These are phyloP conservation scores for Bacidia gigantensis DNA, from an alignment of 495 filamentous ascomycete species.

Conservation along the genomic window DNA sequence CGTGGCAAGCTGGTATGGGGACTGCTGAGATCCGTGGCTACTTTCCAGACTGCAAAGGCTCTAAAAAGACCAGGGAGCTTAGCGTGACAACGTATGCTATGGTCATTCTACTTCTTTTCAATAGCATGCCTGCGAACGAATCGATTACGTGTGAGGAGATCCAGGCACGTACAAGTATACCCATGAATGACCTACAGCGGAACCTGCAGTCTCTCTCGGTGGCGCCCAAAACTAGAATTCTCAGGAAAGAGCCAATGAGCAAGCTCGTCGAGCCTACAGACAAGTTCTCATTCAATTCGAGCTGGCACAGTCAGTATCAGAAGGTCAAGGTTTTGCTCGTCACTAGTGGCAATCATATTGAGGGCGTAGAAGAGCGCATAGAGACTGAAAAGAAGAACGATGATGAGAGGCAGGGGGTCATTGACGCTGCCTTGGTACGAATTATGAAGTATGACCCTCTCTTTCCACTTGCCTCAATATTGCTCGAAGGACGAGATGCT, in stretches of 20 bases:
- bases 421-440: constrained; percentile 83
- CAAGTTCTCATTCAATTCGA: constrained; percentile 69
- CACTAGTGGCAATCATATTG: constrained; percentile 59
- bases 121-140: constrained; percentile 51
- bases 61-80: constrained; percentile 66
- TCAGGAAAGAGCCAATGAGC: constrained; percentile 71
- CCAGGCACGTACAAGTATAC: constrained; percentile 70
- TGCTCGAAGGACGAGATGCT: background rate
- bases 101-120: constrained; percentile 82
- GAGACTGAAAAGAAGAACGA: constrained; percentile 82
- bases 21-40: constrained; percentile 72
- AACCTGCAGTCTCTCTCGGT: constrained; percentile 77
- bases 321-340: constrained; percentile 80
- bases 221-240: constrained; percentile 67
- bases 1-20: constrained; percentile 73
- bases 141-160: constrained; percentile 74
- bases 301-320: constrained; percentile 66
- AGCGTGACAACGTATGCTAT: constrained; percentile 89
- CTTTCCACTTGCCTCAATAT: constrained; percentile 2
- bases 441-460: constrained; percentile 75
- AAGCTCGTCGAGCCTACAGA: constrained; percentile 73
- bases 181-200: constrained; percentile 58
- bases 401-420: constrained; percentile 57
- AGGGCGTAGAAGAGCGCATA: constrained; percentile 67
- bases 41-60: constrained; percentile 60